Evolutionary conservation across 257 asterid species (phyloP), one percentile per base, ranked within the genome.

Genomic region (Solanum neorickii): DNA sequence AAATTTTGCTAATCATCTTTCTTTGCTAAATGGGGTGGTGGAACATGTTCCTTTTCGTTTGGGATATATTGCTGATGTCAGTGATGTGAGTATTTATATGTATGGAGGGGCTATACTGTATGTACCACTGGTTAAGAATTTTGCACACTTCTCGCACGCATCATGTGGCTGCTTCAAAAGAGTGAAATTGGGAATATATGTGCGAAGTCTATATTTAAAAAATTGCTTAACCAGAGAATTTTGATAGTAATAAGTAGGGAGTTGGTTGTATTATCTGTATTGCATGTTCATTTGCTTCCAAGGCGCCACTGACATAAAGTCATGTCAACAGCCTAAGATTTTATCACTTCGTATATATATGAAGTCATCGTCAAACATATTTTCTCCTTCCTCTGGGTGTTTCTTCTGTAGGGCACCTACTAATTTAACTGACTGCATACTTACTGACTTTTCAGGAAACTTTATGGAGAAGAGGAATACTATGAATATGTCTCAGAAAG

Each of bases 401-500:
- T 6, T 27, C 39, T n/a, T 35, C 42, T 65, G 52, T 47, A 23
- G 84, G 7, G 33, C 7, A 6, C 25, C 52, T 7, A 14, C 2
- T 27, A 39, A 1, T 60, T 49, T 6, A 31, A 20, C 41, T 76
- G 41, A 25, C 18, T 85, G 25, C 70, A 2, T 70, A 44, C 39
- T n/a, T 72, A 44, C 87, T 31, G 42, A 83, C 13, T 72, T 88
- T 88, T 39, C 93, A 96, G 99, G 89, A 90, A 85, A 86, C 89
- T 92, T 73, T 96, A 96, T 37, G 98, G 93, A 65, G 98, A 95
- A 91, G 98, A 92, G 27, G 84, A 89, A 41, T 95, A 95, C 92
- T 92, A 92, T 27, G 89, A 91, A 87, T 89, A 88, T 49, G 88
- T 94, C 88, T 89, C 85, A 70, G 89, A 31, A 29, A 92, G 82